phyloP scores from a whole-genome alignment of 306 rosid species.

The Rubus idaeus region DNA sequence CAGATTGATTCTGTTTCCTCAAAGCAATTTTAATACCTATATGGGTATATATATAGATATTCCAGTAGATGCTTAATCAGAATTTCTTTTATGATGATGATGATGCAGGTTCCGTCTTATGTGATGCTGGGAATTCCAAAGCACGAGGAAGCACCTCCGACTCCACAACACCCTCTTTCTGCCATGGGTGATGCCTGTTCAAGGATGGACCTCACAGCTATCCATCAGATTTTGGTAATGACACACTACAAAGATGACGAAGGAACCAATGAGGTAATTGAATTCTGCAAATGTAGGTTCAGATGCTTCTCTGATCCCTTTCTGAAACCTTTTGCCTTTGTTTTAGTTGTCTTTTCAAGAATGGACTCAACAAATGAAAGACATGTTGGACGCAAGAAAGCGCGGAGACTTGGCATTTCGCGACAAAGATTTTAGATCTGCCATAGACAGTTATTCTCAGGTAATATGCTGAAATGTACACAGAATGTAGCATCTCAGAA shows the following conservation, averaged over 20 bases:
- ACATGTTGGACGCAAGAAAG: conserved; percentile 73
- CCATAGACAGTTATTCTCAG: conserved; percentile 71
- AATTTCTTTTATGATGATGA: conserved; percentile 1
- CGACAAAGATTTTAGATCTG: conserved; percentile 64
- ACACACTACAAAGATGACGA: conserved; percentile 68
- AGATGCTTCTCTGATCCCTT: conserved; percentile 6
- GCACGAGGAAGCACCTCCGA: conserved; percentile 67
- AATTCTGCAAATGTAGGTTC: conserved; percentile 9
- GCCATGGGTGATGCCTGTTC: conserved; percentile 77
- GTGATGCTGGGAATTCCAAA: conserved; percentile 77
- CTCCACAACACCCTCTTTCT: conserved; percentile 68
- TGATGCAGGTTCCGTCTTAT: conserved; percentile 57
- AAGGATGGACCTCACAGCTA: conserved; percentile 73
- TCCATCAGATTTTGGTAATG: conserved; percentile 70
- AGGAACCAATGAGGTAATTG: conserved; percentile 67
- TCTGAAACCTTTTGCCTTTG: conserved; percentile 11
- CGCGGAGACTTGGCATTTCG: conserved; percentile 77
- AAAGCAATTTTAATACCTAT: not conserved
- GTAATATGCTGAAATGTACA: conserved; percentile 23
- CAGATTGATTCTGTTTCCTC: conserved; percentile 1
- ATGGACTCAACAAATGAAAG: conserved; percentile 83
- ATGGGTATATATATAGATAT: not conserved
- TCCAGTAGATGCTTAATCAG: not conserved
- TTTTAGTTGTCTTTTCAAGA: conserved; percentile 80
- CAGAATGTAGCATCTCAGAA: not conserved